Conservation (phyloP, 129 eudicot genomes). For the Helichrysum umbraculigerum region DNA sequence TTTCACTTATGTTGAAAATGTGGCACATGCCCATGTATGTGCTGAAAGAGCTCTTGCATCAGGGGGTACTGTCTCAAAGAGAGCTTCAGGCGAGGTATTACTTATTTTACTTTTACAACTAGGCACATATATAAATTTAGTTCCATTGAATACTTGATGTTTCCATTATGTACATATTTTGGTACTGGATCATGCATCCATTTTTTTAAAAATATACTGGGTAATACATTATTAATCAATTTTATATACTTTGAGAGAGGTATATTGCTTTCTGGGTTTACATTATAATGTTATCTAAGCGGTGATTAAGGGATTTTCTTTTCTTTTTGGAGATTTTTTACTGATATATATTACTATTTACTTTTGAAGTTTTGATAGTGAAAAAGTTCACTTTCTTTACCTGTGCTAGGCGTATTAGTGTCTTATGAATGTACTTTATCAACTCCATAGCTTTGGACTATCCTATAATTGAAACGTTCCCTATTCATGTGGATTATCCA, state of each 20-base stretch:
- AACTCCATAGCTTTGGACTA: neutral
- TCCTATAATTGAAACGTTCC: neutral
- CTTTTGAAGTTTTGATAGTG: too few species aligned
- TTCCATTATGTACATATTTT: neutral
- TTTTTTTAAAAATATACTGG: neutral
- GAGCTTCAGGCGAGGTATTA: conserved; percentile 87
- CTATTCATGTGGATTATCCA: conserved; percentile 37
- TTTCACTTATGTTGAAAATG: conserved; percentile 94
- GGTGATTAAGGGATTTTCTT: conserved; percentile 3
- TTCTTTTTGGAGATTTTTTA: neutral
- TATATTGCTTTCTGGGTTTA: too few species aligned
- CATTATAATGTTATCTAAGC: neutral
- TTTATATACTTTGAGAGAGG: neutral
- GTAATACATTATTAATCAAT: neutral
- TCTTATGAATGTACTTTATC: too few species aligned
- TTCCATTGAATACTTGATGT: conserved; percentile 1
- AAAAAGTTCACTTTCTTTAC: neutral
- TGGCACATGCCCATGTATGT: conserved; percentile 98
- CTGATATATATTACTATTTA: too few species aligned
- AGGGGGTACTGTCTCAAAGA: conserved; percentile 64
- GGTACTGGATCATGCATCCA: neutral
- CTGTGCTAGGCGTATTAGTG: neutral
- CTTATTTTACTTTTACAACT: conserved; percentile 9
- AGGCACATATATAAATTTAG: neutral
- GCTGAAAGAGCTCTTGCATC: conserved; percentile 98